Evolutionary conservation across 169 alveolate genomes (phyloP).

Genomic region (Plasmodium ovale): DNA sequence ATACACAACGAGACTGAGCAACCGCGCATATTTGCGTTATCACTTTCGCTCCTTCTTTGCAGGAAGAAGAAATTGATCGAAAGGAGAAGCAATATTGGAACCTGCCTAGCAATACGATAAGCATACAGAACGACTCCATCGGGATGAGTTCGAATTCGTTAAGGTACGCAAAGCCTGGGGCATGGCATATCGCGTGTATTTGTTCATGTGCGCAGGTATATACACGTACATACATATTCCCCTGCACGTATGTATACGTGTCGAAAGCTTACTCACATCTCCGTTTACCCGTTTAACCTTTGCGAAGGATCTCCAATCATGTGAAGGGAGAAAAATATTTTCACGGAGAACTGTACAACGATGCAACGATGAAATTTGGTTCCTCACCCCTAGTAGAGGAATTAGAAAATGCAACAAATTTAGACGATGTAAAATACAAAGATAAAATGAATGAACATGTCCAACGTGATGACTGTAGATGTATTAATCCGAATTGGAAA

Average conservation of each 20-base stretch:
- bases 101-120: slow-evolving; percentile 38
- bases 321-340: slow-evolving; percentile 29
- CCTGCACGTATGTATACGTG: neutral
- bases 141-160: neutral
- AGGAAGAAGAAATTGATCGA: slow-evolving; percentile 70
- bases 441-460: neutral
- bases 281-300: neutral
- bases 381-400: neutral
- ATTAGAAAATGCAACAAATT: neutral
- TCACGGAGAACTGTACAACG: slow-evolving; percentile 18
- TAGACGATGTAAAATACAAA: neutral
- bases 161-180: slow-evolving; percentile 8
- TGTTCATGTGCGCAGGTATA: neutral
- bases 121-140: neutral
- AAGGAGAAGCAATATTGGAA: slow-evolving; percentile 70
- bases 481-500: neutral
- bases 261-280: too few species aligned
- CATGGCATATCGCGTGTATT: neutral
- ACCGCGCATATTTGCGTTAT: too few species aligned
- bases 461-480: neutral
- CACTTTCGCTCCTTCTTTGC: too few species aligned
- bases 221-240: neutral
- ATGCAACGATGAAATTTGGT: slow-evolving; percentile 1
- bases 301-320: slow-evolving; percentile 9
- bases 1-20: too few species aligned